Base-by-base conservation (phyloP, 177 flowering plant species). In the Vitis hybrid region DNA sequence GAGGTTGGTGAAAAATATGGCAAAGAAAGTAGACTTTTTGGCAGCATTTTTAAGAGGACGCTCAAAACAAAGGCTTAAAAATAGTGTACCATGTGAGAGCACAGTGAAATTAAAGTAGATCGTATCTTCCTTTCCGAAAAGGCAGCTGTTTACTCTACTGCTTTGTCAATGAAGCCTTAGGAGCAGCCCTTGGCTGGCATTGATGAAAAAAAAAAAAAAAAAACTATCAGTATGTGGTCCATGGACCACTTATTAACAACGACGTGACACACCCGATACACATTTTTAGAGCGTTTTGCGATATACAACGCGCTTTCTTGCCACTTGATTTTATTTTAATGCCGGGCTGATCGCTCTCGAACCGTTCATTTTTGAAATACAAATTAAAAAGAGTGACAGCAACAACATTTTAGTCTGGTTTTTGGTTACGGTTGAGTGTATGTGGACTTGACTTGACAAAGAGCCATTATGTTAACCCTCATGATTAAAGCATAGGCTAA, bases 11-110 rank as follows among this genome's bases (percentile, higher is more conserved):
- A 64, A 63, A 57, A 52, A 12, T 21, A 52, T 22, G 56, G 55
- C 3, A 74, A 74, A 52, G 76, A 74, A 48, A 19, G 56, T 50
- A 58, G 58, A 64, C 72, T 65, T 74, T 71, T 74, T 74, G 69
- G 77, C 66, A 59, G 31, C 62, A 65, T 64, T 73, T 67, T 5
- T 13, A 4, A 16, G n/a, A 16, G 56, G 16, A 16, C 6, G 16
- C 48, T n/a, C 67, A n/a, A 62, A 53, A 33, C 55, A 64, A 59
- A 51, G 14, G 14, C 6, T 52, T 14, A 70, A 60, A 8, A 65
- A 8, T 57, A 52, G 21, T 26, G n/a, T 51, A 65, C 69, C 77
- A 74, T 69, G 77, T 75, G 73, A 70, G 53, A 52, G 31, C 65
- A 70, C 53, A 74, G 66, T 55, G 33, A 70, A 66, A 64, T 31